Conservation (phyloP, 2,329 filamentous ascomycete genomes). For the Diaporthe aspalathi region DNA sequence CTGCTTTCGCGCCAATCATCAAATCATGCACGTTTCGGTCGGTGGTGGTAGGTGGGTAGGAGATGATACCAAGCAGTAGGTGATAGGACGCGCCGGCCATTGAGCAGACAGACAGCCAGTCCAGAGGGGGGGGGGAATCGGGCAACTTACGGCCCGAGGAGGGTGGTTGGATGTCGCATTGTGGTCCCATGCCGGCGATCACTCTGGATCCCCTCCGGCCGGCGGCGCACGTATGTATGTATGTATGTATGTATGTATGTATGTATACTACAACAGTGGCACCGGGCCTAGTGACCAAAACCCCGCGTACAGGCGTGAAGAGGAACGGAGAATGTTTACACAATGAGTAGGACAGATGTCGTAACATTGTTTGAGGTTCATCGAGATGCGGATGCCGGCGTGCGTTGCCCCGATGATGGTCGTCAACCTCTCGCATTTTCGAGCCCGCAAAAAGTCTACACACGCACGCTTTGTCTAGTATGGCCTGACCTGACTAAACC, state of each 20-base stretch:
- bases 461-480: too few relatives aligned
- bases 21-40: neutral
- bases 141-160: too few relatives aligned
- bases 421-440: neutral
- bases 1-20: neutral
- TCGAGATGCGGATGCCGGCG: neutral
- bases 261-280: neutral
- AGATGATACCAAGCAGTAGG: too few relatives aligned
- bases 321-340: neutral
- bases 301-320: too few relatives aligned
- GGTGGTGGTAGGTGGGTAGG: neutral
- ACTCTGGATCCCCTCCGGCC: too few relatives aligned
- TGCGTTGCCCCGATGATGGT: neutral
- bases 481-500: too few relatives aligned
- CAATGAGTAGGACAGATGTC: neutral
- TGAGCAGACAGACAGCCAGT: neutral
- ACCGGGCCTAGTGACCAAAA: neutral
- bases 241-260: too few relatives aligned
- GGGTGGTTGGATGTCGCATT: slow-evolving; percentile 4
- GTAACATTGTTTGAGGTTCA: neutral
- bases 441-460: too few relatives aligned
- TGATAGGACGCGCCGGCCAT: neutral
- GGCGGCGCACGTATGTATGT: too few relatives aligned
- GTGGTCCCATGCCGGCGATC: too few relatives aligned
- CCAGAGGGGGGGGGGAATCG: neutral